Percentiles rank a stretch among this genome's conserved stretches.
These are phyloP conservation scores for Pichia pseudocactophila DNA, from an alignment of 805 yeast species.

Conservation along the genomic window DNA sequence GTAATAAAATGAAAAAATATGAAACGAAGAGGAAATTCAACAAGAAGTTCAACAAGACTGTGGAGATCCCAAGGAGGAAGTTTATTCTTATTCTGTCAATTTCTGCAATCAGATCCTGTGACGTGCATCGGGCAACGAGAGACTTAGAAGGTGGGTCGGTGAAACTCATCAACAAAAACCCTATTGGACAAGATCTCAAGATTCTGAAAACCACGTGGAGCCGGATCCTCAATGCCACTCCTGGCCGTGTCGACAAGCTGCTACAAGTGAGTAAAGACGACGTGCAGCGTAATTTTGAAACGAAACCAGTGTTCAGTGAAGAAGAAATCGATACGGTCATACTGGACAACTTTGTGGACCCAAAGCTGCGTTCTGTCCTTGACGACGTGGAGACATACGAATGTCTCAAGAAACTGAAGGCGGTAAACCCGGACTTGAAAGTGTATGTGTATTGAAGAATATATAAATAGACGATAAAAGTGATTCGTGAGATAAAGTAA, in stretches of 20 bases:
- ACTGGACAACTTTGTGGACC: constrained; percentile 54
- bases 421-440: constrained; percentile 33
- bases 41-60: constrained; percentile 18
- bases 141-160: constrained; percentile 41
- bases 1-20: constrained; percentile 22
- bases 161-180: constrained; percentile 69
- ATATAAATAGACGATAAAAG: not conserved
- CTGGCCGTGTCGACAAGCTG: constrained; percentile 41
- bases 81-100: constrained; percentile 49
- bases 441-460: constrained; percentile 40
- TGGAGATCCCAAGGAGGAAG: constrained; percentile 28
- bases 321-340: constrained; percentile 45
- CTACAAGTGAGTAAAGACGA: constrained; percentile 6
- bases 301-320: constrained; percentile 31
- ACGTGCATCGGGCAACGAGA: constrained; percentile 57
- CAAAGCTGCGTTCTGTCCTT: constrained; percentile 52
- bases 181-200: constrained; percentile 52
- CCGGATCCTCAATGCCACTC: constrained; percentile 52
- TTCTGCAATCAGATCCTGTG: constrained; percentile 85
- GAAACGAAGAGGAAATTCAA: constrained; percentile 21
- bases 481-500: not conserved
- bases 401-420: constrained; percentile 32
- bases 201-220: constrained; percentile 35
- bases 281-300: constrained; percentile 13
- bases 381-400: constrained; percentile 42